Percentiles rank a stretch among this genome's conserved stretches.
Evolutionary conservation across 441 rosid species (phyloP).

Genomic region (Rhodomyrtus psidioides): DNA sequence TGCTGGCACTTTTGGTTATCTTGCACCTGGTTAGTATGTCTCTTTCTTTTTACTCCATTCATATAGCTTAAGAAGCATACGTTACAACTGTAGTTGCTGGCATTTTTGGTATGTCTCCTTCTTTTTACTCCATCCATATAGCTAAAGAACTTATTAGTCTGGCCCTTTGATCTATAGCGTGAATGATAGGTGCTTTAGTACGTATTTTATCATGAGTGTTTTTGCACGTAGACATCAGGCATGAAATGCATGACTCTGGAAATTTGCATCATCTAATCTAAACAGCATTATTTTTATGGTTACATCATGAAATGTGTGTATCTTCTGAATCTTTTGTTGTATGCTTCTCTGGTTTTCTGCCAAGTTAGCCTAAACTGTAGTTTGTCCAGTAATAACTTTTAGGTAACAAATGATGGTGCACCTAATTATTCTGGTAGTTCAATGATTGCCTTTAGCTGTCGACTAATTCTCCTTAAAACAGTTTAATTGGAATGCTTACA

Average conservation of each 20-base stretch:
- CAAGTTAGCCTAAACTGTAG: neutral
- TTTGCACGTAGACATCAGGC: neutral
- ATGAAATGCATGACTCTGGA: neutral
- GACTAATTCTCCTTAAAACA: neutral
- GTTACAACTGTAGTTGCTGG: constrained; percentile 97
- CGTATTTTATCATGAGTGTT: neutral
- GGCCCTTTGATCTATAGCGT: neutral
- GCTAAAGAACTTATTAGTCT: neutral
- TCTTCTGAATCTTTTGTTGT: neutral
- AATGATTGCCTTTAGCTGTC: neutral
- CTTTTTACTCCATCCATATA: neutral
- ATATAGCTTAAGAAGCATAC: constrained; percentile 48
- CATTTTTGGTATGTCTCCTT: constrained; percentile 28
- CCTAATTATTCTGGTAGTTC: neutral
- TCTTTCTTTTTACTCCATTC: neutral
- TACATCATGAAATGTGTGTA: neutral
- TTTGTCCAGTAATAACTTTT: neutral
- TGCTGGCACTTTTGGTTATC: constrained; percentile 94
- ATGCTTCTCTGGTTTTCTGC: neutral
- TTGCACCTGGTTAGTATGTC: constrained; percentile 65
- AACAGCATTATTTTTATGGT: neutral
- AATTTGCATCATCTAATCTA: neutral
- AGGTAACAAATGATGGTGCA: neutral
- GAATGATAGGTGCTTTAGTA: neutral
- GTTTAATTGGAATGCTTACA: neutral